phyloP scores from a whole-genome alignment of 208 protist genomes.

The Wallacemonas rigidus region DNA sequence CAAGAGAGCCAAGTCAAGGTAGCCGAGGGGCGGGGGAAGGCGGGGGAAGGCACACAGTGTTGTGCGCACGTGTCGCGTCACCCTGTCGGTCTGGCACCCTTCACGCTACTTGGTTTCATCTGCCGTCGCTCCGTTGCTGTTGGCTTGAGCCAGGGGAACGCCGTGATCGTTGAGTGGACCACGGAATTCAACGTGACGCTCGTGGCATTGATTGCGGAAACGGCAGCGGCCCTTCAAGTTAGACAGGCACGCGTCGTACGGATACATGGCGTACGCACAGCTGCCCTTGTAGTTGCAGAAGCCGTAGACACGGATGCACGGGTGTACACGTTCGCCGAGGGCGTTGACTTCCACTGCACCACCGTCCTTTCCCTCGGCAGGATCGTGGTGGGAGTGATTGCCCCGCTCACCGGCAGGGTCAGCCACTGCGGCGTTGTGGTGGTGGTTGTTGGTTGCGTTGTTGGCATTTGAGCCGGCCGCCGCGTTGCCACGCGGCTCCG shows the following conservation, averaged over 20 bases:
- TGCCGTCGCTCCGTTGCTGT: neutral
- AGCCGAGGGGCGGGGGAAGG: no score
- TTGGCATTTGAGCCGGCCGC: neutral
- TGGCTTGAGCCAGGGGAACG: constrained; percentile 18
- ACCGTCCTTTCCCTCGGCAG: constrained; percentile 16
- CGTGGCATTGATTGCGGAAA: constrained; percentile 86
- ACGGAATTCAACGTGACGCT: constrained; percentile 84
- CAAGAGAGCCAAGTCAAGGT: neutral
- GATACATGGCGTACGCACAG: constrained; percentile 87
- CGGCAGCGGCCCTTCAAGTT: constrained; percentile 90
- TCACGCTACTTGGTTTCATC: constrained; percentile 7
- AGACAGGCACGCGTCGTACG: constrained; percentile 87
- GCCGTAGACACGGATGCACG: constrained; percentile 88
- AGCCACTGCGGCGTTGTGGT: neutral
- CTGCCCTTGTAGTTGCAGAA: constrained; percentile 89
- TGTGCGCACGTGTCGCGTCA: neutral
- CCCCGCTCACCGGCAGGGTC: constrained; percentile 7
- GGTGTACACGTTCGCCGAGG: constrained; percentile 73
- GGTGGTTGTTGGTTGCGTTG: constrained; percentile 12
- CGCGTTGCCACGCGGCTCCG: constrained; percentile 6
- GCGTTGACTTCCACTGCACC: constrained; percentile 44
- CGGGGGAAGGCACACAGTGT: no score
- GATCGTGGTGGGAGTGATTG: constrained; percentile 6
- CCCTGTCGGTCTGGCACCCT: no score
- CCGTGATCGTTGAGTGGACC: constrained; percentile 66